Evolutionary conservation across 1,284 basidiomycete genomes (phyloP).

Genomic region (Sanghuangporus baumii): DNA sequence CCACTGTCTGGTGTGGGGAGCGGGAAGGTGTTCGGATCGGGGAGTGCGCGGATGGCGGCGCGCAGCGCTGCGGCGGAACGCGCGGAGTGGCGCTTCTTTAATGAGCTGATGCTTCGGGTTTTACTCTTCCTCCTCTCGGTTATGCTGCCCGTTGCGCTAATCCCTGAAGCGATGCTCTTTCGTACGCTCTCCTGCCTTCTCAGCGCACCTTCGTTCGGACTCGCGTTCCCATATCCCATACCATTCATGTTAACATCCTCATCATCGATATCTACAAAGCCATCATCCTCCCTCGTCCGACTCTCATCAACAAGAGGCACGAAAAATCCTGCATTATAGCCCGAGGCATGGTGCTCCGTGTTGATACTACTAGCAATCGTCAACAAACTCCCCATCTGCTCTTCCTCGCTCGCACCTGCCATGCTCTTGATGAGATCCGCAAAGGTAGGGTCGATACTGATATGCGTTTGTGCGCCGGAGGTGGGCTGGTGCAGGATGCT

Average conservation of each 20-base stretch:
- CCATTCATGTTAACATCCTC: background rate
- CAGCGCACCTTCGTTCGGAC: background rate
- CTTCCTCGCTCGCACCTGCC: slow-evolving; percentile 10
- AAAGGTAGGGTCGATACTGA: slow-evolving; percentile 1
- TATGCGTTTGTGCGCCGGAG: background rate
- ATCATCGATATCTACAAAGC: slow-evolving; percentile 4
- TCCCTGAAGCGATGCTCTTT: background rate
- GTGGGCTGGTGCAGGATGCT: background rate
- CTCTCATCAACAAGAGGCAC: background rate
- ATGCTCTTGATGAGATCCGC: slow-evolving; percentile 15
- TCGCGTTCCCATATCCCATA: too few relatives aligned
- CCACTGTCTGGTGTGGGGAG: background rate
- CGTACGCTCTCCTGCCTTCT: background rate
- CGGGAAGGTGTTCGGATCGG: slow-evolving; percentile 16
- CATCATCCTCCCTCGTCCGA: background rate
- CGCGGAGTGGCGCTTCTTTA: background rate
- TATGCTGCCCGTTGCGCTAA: background rate
- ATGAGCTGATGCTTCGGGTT: slow-evolving; percentile 2
- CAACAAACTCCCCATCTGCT: slow-evolving; percentile 10
- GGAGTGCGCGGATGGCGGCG: slow-evolving; percentile 9
- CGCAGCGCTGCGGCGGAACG: slow-evolving; percentile 1
- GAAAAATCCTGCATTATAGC: slow-evolving; percentile 2
- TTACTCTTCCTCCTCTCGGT: slow-evolving; percentile 3
- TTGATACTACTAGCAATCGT: slow-evolving; percentile 17
- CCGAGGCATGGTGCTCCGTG: slow-evolving; percentile 6